Evolutionary conservation across 441 rosid genomes (phyloP), one percentile per base, ranked within the genome.

Genomic region (Gossypium davidsonii): DNA sequence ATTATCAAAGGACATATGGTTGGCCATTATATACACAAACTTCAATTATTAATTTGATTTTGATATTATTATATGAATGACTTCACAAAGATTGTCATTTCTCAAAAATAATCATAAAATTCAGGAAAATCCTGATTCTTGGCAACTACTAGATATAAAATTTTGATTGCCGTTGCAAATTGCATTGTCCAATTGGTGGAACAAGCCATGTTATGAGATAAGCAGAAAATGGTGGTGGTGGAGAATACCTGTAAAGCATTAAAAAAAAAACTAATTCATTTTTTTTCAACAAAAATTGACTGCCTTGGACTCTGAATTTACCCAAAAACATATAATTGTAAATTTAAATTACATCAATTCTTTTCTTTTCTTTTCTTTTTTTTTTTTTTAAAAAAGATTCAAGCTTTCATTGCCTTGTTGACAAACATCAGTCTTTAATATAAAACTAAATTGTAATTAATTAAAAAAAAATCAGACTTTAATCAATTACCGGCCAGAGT

Each of bases 11-110:
- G 34, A 28, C 34, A 59, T 12, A 26, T 60, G 66, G 66, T 31
- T 7, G 37, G 20, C 70, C 34, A 65, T 23, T 6, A 21, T 12
- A 48, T 14, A 44, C 55, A 12, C 15, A 42, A 18, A 63, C 10
- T 15, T 18, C 49, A 37, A 63, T 1, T 9, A 37, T 37, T 34
- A 37, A 17, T 62, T 62, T 9, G 49, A 34, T 34, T 17, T 57
- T 57, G 61, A 57, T 21, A 56, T 56, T 21, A 25, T 61, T 56
- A 56, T 61, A 61, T 15, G 67, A 18, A 63, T 63, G 51, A 39
- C 15, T 37, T 63, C 15, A 18, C 0, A 62, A 34, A 34, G 25
- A 63, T 39, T 37, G 68, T 26, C 42, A 15, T 62, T 34, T 7
- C 20, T 34, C 23, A 4, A 21, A 8, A 23, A 10, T 21, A 15